Percentiles rank a stretch among this genome's conserved stretches.
Conservation (phyloP, 192 early-diverging fungal species). For the Gonapodya prolifera region DNA sequence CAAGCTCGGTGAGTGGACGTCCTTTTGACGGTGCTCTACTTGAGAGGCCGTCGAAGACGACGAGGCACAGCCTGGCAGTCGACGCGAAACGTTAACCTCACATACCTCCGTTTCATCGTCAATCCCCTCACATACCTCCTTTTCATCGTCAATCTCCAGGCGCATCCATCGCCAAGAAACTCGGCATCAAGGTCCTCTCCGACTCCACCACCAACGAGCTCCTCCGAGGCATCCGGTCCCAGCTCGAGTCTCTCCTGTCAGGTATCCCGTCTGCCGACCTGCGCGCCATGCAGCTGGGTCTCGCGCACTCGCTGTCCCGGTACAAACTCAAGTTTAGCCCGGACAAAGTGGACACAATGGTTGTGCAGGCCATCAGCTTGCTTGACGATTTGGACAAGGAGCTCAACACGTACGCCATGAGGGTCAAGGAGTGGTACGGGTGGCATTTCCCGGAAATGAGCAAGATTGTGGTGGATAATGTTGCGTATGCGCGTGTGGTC, state of each 20-base stretch:
- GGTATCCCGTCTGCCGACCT: constrained; percentile 79
- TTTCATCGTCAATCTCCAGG: constrained; percentile 3
- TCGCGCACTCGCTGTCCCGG: constrained; percentile 96
- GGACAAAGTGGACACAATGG: constrained; percentile 91
- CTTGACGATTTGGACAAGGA: constrained; percentile 99
- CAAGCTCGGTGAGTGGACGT: constrained; percentile 63
- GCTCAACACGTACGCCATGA: constrained; percentile 96
- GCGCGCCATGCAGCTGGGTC: constrained; percentile 91
- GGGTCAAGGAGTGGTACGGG: constrained; percentile 98
- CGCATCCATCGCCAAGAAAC: constrained; percentile 71
- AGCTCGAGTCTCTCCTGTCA: constrained; percentile 80
- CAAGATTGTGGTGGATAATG: constrained; percentile 89
- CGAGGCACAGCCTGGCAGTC: no score
- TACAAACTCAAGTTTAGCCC: constrained; percentile 99
- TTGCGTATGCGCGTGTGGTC: constrained; percentile 81
- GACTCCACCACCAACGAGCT: constrained; percentile 78
- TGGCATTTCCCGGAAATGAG: constrained; percentile 99
- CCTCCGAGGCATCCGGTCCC: constrained; percentile 89
- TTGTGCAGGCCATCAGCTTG: constrained; percentile 27
- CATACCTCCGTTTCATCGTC: no score
- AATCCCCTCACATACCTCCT: no score
- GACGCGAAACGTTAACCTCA: no score
- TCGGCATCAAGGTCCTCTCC: constrained; percentile 70
- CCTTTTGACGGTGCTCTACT: no score
- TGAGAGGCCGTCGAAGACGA: no score